Evolutionary conservation across 352 stramenopile genomes (phyloP), one percentile per base, ranked within the genome.

Genomic region (Phytopythium chamaehyphon): DNA sequence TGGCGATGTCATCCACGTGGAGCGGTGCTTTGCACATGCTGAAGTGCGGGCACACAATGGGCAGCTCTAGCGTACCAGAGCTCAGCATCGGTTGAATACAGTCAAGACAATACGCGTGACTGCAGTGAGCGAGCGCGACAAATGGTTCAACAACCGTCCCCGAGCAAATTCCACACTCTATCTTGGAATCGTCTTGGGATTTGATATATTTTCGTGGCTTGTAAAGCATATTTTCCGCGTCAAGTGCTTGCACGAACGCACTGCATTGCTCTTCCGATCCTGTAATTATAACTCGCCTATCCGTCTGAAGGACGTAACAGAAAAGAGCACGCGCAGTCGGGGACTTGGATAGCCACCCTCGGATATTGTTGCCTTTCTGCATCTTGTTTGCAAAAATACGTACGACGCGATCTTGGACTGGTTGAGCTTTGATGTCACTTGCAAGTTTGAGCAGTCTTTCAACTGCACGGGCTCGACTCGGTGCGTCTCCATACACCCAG

Each of bases 401-500:
- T n/a, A 40, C 36, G 14, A n/a, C 14, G 16, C 36, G 36, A 12
- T 40, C 36, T n/a, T 21, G 36, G 3, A 40, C 36, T n/a, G 6
- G 36, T 7, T 21, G 36, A 12, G 36, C 36, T n/a, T 40, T 40
- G 36, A 40, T 40, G 11, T 40, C 36, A n/a, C 36, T 40, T n/a
- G 36, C 36, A n/a, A 40, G 36, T n/a, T 40, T 40, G 36, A 40
- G 36, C 16, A 40, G 36, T 7, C 36, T 12, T 4, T 5, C 36
- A n/a, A n/a, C 19, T 12, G 36, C 36, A n/a, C 19, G 19, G 4
- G 36, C 36, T 7, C 36, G 36, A n/a, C 36, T n/a, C 3, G 36
- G 14, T 12, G 16, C 36, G 36, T 59, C 50, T 11, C 59, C 59
- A 28, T 63, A 63, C 6, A 67, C 59, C 26, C 55, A 67, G 33